Evolutionary conservation across 2,329 filamentous ascomycete genomes (phyloP), one percentile per base, ranked within the genome.

Genomic region (Simplicillium aogashimaense): DNA sequence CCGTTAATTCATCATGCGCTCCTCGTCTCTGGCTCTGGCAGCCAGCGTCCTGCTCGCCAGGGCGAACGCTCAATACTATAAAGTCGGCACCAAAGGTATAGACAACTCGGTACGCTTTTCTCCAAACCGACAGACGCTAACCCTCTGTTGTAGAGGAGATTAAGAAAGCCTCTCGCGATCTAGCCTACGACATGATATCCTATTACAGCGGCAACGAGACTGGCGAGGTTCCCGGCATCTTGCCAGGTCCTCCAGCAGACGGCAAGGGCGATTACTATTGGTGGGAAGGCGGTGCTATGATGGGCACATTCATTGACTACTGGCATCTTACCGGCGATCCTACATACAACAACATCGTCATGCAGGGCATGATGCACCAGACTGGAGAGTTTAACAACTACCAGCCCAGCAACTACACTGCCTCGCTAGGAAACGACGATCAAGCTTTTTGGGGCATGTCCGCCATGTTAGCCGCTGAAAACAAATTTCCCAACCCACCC

Each of bases 241-340:
- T 72, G 12, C 68, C 69, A 7, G 69, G 69, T 0, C 69, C 69
- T 40, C 68, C 69, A 3, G 30, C 42, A 8, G 42, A 44, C 7
- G 33, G 36, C 15, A 44, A 44, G 16, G 73, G 73, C 47, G 66
- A 72, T 45, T 82, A 81, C 56, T 85, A 84, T 66, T 86, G 81
- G 81, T 86, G 81, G 81, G 77, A 86, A 54, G 77, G 76, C 5
- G 76, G 78, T 39, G 76, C 78, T 12, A 67, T 86, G 61, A 83
- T 82, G 69, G 76, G 79, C 46, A 74, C 78, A 1, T 63, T 83
- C 49, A 67, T 86, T 34, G 79, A 85, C 57, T 86, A 86, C 57
- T 82, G 78, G 74, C 73, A 79, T 45, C 69, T 74, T 41, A 84
- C 80, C 0, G 78, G 77, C 41, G 80, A 85, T 56, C 53, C 61